phyloP scores from a whole-genome alignment of 805 yeast species.

The Maudiozyma serrabonitensis region DNA sequence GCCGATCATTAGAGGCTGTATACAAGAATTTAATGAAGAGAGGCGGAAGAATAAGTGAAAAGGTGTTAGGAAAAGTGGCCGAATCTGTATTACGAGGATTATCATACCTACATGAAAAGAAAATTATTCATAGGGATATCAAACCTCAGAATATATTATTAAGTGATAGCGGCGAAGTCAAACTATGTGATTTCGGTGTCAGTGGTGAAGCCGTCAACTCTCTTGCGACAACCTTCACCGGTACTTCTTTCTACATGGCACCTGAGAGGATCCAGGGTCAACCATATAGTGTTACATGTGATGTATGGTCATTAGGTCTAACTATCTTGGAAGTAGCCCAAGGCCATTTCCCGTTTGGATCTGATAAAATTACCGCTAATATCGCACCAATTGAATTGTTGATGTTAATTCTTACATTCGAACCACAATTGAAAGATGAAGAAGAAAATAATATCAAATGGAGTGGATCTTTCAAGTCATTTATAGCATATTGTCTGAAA shows the following conservation, averaged over 20 bases:
- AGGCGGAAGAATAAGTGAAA: conserved; percentile 86
- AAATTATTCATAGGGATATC: conserved; percentile 89
- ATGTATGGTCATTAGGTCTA: conserved; percentile 93
- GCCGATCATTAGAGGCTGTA: conserved; percentile 82
- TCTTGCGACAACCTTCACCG: conserved; percentile 91
- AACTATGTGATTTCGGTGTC: conserved; percentile 95
- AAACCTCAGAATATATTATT: conserved; percentile 89
- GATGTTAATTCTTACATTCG: conserved; percentile 68
- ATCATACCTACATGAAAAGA: conserved; percentile 77
- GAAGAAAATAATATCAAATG: conserved; percentile 67
- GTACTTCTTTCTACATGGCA: conserved; percentile 97
- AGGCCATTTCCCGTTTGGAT: conserved; percentile 77
- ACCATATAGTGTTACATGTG: conserved; percentile 90
- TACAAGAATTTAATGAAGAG: conserved; percentile 63
- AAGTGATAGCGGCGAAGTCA: conserved; percentile 69
- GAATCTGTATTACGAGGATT: conserved; percentile 77
- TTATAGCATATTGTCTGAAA: conserved; percentile 68
- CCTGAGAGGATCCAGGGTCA: conserved; percentile 95
- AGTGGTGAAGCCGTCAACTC: conserved; percentile 95
- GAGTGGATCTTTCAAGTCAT: conserved; percentile 76
- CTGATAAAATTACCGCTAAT: conserved; percentile 34
- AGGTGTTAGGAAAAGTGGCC: conserved; percentile 83
- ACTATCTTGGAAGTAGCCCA: conserved; percentile 88
- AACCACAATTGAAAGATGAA: conserved; percentile 72
- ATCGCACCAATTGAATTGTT: conserved; percentile 83